Evolutionary conservation across 2,329 filamentous ascomycete species (phyloP).

Genomic region (Penicillium griseofulvum): DNA sequence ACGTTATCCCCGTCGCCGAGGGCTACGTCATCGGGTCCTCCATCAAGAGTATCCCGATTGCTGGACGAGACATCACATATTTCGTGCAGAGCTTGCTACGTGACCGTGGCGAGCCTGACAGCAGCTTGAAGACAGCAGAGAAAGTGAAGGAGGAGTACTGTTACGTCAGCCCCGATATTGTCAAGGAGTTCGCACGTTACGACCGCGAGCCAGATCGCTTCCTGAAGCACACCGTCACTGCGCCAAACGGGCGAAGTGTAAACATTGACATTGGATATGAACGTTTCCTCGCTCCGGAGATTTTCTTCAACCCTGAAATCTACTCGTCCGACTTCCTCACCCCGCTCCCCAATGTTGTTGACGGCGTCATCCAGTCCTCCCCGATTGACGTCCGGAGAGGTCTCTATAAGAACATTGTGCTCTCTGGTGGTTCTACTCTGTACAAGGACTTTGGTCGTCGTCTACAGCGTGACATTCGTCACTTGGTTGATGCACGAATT

Average conservation of each 20-base stretch:
- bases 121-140: conserved; percentile 93
- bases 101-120: conserved; percentile 94
- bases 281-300: conserved; percentile 95
- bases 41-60: conserved; percentile 98
- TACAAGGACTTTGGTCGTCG: conserved; percentile 98
- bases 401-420: conserved; percentile 98
- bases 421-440: conserved; percentile 92
- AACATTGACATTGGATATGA: conserved; percentile 95
- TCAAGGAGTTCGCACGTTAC: conserved; percentile 95
- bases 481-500: conserved; percentile 90
- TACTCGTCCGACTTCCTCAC: conserved; percentile 99
- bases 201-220: conserved; percentile 91
- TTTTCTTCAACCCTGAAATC: conserved; percentile 99
- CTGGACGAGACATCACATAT: conserved; percentile 96
- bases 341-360: conserved; percentile 88
- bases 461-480: conserved; percentile 94
- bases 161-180: conserved; percentile 97
- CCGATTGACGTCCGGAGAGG: conserved; percentile 96
- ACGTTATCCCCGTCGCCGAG: conserved; percentile 97
- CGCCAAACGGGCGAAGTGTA: conserved; percentile 80
- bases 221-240: conserved; percentile 80
- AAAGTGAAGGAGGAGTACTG: conserved; percentile 99
- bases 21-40: conserved; percentile 98
- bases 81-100: conserved; percentile 95
- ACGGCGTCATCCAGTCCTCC: conserved; percentile 94